A percentile compares a stretch with the other conserved stretches of the same genome.
These are phyloP conservation scores for Suillus plorans DNA, from an alignment of 768 basidiomycete genomes.

Conservation along the genomic window DNA sequence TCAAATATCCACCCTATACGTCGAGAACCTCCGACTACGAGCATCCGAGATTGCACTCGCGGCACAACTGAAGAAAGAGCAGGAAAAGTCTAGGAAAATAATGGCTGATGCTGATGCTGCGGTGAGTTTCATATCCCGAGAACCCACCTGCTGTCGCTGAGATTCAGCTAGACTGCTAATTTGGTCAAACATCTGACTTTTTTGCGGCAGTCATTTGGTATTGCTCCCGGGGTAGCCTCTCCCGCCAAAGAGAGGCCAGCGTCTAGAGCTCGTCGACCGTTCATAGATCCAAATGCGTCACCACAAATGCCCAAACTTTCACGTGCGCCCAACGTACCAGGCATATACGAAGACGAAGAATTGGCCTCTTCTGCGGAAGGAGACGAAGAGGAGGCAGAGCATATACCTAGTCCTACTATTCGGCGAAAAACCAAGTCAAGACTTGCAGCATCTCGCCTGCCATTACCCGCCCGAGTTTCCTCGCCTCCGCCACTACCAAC, in stretches of 20 bases:
- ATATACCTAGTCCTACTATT: slow-evolving; percentile 36
- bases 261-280: slow-evolving; percentile 51
- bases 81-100: slow-evolving; percentile 71
- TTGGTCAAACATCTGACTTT: slow-evolving; percentile 65
- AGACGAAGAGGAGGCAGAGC: slow-evolving; percentile 40
- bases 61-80: slow-evolving; percentile 77
- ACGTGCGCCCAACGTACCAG: slow-evolving; percentile 65
- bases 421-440: slow-evolving; percentile 50
- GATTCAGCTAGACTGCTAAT: slow-evolving; percentile 44
- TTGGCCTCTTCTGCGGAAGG: slow-evolving; percentile 40
- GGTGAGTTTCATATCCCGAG: slow-evolving; percentile 39
- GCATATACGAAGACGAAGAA: slow-evolving; percentile 70
- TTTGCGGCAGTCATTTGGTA: slow-evolving; percentile 62
- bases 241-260: slow-evolving; percentile 41
- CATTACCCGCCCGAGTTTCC: slow-evolving; percentile 43
- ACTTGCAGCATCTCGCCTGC: slow-evolving; percentile 47
- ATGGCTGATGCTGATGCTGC: slow-evolving; percentile 74
- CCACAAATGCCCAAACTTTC: slow-evolving; percentile 57
- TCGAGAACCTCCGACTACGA: slow-evolving; percentile 80
- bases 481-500: slow-evolving; percentile 39
- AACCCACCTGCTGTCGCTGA: slow-evolving; percentile 2
- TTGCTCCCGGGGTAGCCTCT: slow-evolving; percentile 35
- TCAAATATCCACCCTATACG: slow-evolving; percentile 78
- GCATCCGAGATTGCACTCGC: slow-evolving; percentile 77
- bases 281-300: slow-evolving; percentile 40